Conservation (phyloP, 2,329 filamentous ascomycete species). For the Dendrostoma leiphaemia region DNA sequence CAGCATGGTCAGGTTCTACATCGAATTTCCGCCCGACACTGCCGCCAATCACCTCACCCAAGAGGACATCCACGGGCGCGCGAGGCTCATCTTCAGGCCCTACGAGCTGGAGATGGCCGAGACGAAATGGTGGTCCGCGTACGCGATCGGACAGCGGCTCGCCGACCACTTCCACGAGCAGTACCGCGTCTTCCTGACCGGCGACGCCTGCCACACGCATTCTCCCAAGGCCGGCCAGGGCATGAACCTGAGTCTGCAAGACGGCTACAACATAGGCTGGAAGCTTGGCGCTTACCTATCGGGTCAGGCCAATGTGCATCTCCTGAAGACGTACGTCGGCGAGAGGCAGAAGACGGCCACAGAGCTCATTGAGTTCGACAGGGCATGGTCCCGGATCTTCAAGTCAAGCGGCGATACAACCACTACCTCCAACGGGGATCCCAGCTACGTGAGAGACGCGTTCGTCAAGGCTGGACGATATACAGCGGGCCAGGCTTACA, state of each 20-base stretch:
- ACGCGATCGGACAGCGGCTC: constrained; percentile 59
- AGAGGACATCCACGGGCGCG: constrained; percentile 50
- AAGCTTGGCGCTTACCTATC: constrained; percentile 51
- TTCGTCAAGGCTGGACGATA: constrained; percentile 58
- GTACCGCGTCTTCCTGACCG: constrained; percentile 58
- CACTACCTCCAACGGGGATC: constrained; percentile 33
- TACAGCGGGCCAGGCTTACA: constrained; percentile 57
- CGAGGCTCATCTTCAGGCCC: constrained; percentile 51
- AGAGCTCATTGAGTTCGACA: constrained; percentile 62
- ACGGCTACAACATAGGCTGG: constrained; percentile 63
- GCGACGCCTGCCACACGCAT: constrained; percentile 66
- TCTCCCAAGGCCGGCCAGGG: constrained; percentile 66
- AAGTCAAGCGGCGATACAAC: constrained; percentile 37
- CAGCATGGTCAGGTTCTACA: constrained; percentile 59
- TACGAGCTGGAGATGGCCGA: constrained; percentile 53
- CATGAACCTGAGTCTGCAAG: constrained; percentile 60
- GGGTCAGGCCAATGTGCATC: constrained; percentile 36
- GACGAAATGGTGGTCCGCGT: constrained; percentile 63
- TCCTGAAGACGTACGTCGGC: constrained; percentile 52
- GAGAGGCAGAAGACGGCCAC: constrained; percentile 52
- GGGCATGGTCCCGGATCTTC: constrained; percentile 52
- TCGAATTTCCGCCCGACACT: constrained; percentile 52
- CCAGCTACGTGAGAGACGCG: constrained; percentile 51
- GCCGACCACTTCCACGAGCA: constrained; percentile 57
- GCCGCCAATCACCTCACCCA: constrained; percentile 51